These are phyloP conservation scores for Alternaria sp. DNA, from an alignment of 2,329 filamentous ascomycete species.

Conservation along the genomic window DNA sequence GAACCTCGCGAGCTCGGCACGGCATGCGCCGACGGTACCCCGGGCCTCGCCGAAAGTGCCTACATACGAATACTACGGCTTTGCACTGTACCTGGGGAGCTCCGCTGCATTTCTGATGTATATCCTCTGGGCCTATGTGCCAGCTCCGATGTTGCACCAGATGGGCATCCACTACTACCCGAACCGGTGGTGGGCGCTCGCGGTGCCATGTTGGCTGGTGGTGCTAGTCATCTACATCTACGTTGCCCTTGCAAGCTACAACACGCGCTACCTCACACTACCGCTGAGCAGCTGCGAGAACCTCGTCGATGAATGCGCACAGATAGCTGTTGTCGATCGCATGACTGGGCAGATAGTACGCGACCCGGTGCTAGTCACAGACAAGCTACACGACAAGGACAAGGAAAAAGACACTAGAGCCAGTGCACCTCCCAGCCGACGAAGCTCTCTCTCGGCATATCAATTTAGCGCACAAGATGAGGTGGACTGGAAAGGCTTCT, in stretches of 20 bases:
- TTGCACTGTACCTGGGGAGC: conserved; percentile 92
- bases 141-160: conserved; percentile 87
- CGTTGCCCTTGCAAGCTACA: conserved; percentile 88
- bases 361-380: conserved; percentile 31
- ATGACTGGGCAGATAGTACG: conserved; percentile 64
- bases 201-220: conserved; percentile 87
- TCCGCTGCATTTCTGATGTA: conserved; percentile 78
- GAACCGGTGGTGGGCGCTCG: conserved; percentile 96
- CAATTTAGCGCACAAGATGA: conserved; percentile 49
- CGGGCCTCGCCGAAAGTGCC: conserved; percentile 90
- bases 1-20: conserved; percentile 65
- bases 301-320: conserved; percentile 87
- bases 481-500: conserved; percentile 79
- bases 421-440: conserved; percentile 47
- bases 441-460: conserved; percentile 39
- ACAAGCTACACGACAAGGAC: conserved; percentile 31
- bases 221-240: conserved; percentile 92
- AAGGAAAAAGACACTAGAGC: conserved; percentile 49
- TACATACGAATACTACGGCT: conserved; percentile 99
- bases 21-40: conserved; percentile 70
- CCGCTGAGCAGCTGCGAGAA: conserved; percentile 82
- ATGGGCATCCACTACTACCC: conserved; percentile 97
- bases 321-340: conserved; percentile 79
- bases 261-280: conserved; percentile 85
- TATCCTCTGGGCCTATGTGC: conserved; percentile 85